A percentile compares a stretch with the other conserved stretches of the same genome.
Conservation (phyloP, 2,329 filamentous ascomycete genomes). For the Diaporthe citrichinensis region DNA sequence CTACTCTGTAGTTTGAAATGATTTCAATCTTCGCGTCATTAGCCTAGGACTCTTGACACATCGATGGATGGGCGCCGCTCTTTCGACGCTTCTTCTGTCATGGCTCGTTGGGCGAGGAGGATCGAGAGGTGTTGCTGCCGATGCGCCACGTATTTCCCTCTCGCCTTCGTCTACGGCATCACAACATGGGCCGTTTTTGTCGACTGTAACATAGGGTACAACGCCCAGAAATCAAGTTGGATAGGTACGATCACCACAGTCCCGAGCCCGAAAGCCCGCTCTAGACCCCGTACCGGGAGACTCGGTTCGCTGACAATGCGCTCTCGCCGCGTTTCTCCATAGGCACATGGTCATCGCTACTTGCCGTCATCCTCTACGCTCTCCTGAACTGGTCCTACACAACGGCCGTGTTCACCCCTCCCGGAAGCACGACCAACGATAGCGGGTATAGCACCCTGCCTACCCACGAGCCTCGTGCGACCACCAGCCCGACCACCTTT, state of each 20-base stretch:
- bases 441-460: slow-evolving; percentile 86
- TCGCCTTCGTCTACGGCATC: slow-evolving; percentile 88
- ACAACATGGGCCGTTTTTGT: slow-evolving; percentile 98
- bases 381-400: slow-evolving; percentile 93
- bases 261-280: neutral
- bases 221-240: slow-evolving; percentile 66
- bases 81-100: slow-evolving; percentile 56
- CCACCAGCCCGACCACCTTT: slow-evolving; percentile 77
- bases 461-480: slow-evolving; percentile 70
- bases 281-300: neutral
- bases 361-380: slow-evolving; percentile 80
- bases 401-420: slow-evolving; percentile 91
- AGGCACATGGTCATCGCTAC: slow-evolving; percentile 70
- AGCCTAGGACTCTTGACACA: slow-evolving; percentile 29
- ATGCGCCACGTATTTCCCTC: slow-evolving; percentile 85
- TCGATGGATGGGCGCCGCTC: slow-evolving; percentile 42
- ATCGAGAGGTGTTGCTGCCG: slow-evolving; percentile 88
- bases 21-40: neutral
- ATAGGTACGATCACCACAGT: slow-evolving; percentile 63
- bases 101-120: slow-evolving; percentile 76
- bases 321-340: slow-evolving; percentile 24
- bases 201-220: slow-evolving; percentile 78
- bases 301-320: slow-evolving; percentile 41
- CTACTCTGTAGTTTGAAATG: slow-evolving; percentile 19
- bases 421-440: slow-evolving; percentile 78